A percentile compares a stretch with the other conserved stretches of the same genome.
phyloP scores from a whole-genome alignment of 78 protist species.

The Dictyostelium capitatum region DNA sequence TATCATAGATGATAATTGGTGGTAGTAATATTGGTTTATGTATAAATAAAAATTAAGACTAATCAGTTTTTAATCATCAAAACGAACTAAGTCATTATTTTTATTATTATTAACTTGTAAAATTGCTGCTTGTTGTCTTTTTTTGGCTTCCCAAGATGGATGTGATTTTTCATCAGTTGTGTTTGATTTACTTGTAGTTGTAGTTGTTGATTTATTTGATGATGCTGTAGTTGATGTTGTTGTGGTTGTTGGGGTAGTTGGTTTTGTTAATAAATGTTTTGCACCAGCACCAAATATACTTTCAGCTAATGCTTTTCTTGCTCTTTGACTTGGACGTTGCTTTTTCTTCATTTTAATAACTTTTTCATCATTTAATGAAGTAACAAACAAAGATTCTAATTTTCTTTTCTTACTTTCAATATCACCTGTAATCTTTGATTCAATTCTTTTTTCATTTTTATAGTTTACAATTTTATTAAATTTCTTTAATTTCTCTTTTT shows the following conservation, averaged over 20 bases:
- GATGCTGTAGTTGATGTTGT: no score
- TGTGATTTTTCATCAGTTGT: conserved; percentile 4
- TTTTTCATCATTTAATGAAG: conserved; percentile 6
- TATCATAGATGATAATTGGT: neutral
- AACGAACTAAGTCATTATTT: neutral
- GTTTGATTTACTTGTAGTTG: neutral
- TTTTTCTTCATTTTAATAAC: conserved; percentile 3
- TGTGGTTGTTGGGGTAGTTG: neutral
- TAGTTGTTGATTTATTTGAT: neutral
- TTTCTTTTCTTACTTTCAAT: conserved; percentile 15
- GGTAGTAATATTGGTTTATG: no score
- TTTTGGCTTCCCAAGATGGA: conserved; percentile 54
- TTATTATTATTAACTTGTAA: neutral
- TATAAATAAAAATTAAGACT: neutral
- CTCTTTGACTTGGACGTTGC: conserved; percentile 25
- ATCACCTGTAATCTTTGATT: neutral
- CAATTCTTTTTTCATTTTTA: neutral
- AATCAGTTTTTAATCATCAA: neutral
- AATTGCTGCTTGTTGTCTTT: neutral
- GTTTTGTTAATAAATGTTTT: neutral
- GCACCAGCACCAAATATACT: conserved; percentile 24
- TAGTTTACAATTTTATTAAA: conserved; percentile 11
- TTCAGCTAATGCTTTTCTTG: conserved; percentile 29
- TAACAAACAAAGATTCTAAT: conserved; percentile 25
- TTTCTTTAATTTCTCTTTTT: conserved; percentile 7